A percentile compares a stretch with the other conserved stretches of the same genome.
phyloP scores from a whole-genome alignment of 768 basidiomycete species.

The Lactarius sanguifluus region DNA sequence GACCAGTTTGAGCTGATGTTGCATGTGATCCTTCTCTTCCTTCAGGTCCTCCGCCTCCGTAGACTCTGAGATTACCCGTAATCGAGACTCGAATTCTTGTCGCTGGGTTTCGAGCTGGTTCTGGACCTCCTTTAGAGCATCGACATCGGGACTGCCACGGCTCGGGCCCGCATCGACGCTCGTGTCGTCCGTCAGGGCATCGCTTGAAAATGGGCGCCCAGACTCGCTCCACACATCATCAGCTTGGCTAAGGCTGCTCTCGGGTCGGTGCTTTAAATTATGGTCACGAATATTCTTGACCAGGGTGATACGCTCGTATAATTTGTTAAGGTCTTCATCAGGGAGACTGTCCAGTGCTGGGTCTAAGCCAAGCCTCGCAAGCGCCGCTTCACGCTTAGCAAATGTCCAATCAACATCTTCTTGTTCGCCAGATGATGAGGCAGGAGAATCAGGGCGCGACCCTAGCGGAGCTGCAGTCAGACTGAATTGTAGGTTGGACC shows the following conservation, averaged over 20 bases:
- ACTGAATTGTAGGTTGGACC: constrained; percentile 66
- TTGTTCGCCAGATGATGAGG: constrained; percentile 63
- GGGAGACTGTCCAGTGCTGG: constrained; percentile 90
- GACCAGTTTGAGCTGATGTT: constrained; percentile 79
- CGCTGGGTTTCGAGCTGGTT: constrained; percentile 58
- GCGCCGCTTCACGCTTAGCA: constrained; percentile 91
- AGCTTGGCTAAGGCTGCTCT: constrained; percentile 82
- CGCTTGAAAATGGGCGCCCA: constrained; percentile 76
- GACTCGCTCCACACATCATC: constrained; percentile 90
- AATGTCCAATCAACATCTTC: constrained; percentile 95
- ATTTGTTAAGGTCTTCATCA: constrained; percentile 91
- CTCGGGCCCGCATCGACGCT: constrained; percentile 68
- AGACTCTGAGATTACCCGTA: constrained; percentile 61
- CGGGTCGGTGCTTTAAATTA: constrained; percentile 76
- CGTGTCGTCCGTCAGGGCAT: constrained; percentile 83
- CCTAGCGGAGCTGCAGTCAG: constrained; percentile 68
- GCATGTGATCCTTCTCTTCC: constrained; percentile 91
- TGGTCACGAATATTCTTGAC: constrained; percentile 87
- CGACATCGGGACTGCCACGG: constrained; percentile 62
- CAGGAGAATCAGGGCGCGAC: constrained; percentile 78
- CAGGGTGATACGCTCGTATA: constrained; percentile 92
- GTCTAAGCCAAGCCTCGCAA: constrained; percentile 82
- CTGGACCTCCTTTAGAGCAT: constrained; percentile 69
- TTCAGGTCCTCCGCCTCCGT: constrained; percentile 84
- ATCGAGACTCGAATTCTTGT: constrained; percentile 56